Percentiles rank a stretch among this genome's conserved stretches.
phyloP scores from a whole-genome alignment of 805 yeast genomes.

The Kuraishia hungarica region DNA sequence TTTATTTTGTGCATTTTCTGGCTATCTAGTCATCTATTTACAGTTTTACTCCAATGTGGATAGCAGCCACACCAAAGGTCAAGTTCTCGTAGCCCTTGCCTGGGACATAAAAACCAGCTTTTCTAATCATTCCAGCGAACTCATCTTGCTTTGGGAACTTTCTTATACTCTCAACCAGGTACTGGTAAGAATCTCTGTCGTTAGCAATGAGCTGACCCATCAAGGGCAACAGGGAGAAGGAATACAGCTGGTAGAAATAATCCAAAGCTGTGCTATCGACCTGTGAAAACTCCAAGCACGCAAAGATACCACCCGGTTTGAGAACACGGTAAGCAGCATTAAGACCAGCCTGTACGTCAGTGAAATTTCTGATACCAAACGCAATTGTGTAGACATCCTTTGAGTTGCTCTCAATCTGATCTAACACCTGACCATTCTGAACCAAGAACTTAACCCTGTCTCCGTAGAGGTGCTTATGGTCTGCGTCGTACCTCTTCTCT shows the following conservation, averaged over 20 bases:
- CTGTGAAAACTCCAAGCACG: constrained; percentile 91
- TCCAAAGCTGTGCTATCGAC: constrained; percentile 76
- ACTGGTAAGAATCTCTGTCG: constrained; percentile 94
- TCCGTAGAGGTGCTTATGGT: constrained; percentile 12
- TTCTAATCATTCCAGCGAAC: constrained; percentile 84
- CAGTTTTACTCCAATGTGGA: constrained; percentile 89
- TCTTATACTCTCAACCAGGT: constrained; percentile 88
- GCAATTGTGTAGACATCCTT: constrained; percentile 96
- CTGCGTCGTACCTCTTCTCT: constrained; percentile 66
- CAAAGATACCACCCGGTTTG: constrained; percentile 96
- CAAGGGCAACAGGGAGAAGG: constrained; percentile 79
- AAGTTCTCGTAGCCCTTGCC: constrained; percentile 89
- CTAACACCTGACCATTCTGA: constrained; percentile 90
- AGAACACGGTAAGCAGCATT: constrained; percentile 93
- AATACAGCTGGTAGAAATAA: constrained; percentile 76
- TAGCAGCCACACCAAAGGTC: constrained; percentile 92
- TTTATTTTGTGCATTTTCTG: background rate
- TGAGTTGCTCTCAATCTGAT: constrained; percentile 73
- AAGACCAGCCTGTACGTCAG: constrained; percentile 88
- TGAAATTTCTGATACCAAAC: constrained; percentile 95
- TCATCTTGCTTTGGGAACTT: constrained; percentile 89
- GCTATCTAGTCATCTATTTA: constrained; percentile 17
- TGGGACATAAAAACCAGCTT: constrained; percentile 91
- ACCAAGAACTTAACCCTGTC: constrained; percentile 73
- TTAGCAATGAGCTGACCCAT: constrained; percentile 95